Evolutionary conservation across 805 yeast genomes (phyloP), one percentile per base, ranked within the genome.

Genomic region (Wickerhamomyces bisporus): DNA sequence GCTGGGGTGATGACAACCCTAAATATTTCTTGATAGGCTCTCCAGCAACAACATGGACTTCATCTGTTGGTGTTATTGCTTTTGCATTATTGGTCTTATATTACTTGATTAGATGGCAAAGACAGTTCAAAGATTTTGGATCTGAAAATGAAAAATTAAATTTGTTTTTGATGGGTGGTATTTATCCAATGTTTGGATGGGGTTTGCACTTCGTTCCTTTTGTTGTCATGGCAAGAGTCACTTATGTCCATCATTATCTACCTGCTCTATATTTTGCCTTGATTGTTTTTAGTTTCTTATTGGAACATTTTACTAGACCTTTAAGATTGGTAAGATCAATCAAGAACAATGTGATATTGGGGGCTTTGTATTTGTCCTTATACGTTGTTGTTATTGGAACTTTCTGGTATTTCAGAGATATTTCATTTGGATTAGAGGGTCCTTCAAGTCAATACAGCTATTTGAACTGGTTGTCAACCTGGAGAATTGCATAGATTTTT

Each of bases 261-360:
- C 95, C 95, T 34, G 89, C 93, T 0, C 66, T 85, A 47, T 85
- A 85, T 62, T 85, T 85, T 60, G 86, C 87, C 36, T 65, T 81
- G 61, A 60, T 78, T 38, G 74, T 76, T 28, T 57, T 71, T 35
- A 72, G 73, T 5, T 79, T 75, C 55, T 61, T 71, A 39, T 56
- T 78, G 30, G 86, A 80, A 45, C 57, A 53, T 36, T 47, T 63
- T 44, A 48, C 57, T 15, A 53, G 52, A 28, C 53, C 59, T 19
- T 38, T 47, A 31, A 47, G 49, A 41, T 41, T 41, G 8, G 30
- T 26, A 4, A 44, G 32, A 30, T 48, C 57, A 18, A 50, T 51
- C 21, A 48, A 41, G 27, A 63, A 61, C 36, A 46, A 39, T 8
- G 24, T 40, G 2, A 26, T 59, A 12, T 59, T 59, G 41, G 27